Evolutionary conservation across 1,139 yeast genomes (phyloP), one percentile per base, ranked within the genome.

Genomic region (Wickerhamomyces sp.): DNA sequence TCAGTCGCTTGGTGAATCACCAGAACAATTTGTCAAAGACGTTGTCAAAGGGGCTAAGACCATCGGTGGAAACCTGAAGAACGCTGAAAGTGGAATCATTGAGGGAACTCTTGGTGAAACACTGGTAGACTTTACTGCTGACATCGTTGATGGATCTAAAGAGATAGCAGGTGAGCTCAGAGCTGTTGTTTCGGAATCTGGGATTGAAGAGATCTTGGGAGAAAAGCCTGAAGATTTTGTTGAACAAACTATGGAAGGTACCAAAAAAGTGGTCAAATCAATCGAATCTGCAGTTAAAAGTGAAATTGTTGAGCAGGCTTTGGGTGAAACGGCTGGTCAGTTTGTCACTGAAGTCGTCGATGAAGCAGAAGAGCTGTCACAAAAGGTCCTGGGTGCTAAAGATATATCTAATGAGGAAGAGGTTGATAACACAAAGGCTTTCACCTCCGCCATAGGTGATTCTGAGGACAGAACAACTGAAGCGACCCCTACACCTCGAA

Each of bases 341-440:
- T 33, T 46, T 15, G 23, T 18, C 23, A 40, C 46, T 33, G 49
- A 49, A 8, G 46, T 44, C 4, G n/a, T 36, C 14, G 27, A 37
- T 11, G 39, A 36, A n/a, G 9, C 14, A 11, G 10, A 30, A 7
- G 18, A 27, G 31, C 10, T 10, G 31, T 2, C 14, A 11, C 11
- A 10, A 10, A 18, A 15, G 2, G 31, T 10, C 13, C 10, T 27
- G 11, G 38, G 27, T 30, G 14, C 13, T 6, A 14, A n/a, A 13
- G 11, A 29, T 29, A 3, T 11, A 10, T 29, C 13, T 9, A 29
- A 10, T 6, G 31, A 29, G 15, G 32, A 26, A 23, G 34, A 37
- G 30, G 10, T 18, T 36, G 39, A 36, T 26, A 36, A 23, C 14
- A 10, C 29, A 10, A 10, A 9, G 10, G 13, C 31, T 10, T 9